These are phyloP conservation scores for Breynia disticha DNA, from an alignment of 441 rosid species.

Conservation along the genomic window DNA sequence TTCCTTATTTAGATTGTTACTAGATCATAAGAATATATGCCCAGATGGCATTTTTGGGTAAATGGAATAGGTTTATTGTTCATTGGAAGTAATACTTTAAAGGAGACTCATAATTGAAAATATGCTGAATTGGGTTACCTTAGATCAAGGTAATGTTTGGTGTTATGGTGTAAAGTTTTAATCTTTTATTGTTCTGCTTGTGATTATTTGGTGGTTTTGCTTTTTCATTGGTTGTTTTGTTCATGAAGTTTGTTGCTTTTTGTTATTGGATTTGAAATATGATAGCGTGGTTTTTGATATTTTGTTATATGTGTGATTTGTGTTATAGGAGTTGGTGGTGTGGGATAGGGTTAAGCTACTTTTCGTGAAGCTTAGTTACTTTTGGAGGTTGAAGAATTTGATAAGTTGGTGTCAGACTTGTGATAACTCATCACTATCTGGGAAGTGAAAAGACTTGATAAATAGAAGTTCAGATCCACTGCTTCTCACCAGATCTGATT, in stretches of 20 bases:
- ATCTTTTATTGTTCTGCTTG: slow-evolving; percentile 35
- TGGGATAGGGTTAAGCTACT: slow-evolving; percentile 20
- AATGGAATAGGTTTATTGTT: neutral
- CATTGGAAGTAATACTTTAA: slow-evolving; percentile 7
- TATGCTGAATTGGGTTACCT: slow-evolving; percentile 33
- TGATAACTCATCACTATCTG: slow-evolving; percentile 12
- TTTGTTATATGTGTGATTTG: slow-evolving; percentile 12
- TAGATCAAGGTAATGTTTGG: slow-evolving; percentile 39
- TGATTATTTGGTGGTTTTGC: slow-evolving; percentile 29
- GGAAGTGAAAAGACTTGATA: slow-evolving; percentile 8
- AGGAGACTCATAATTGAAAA: slow-evolving; percentile 10
- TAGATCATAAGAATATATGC: neutral
- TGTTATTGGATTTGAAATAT: slow-evolving; percentile 23
- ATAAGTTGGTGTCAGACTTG: slow-evolving; percentile 13
- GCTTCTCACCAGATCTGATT: slow-evolving; percentile 39
- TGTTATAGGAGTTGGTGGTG: slow-evolving; percentile 28
- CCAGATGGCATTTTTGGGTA: neutral
- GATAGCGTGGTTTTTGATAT: slow-evolving; percentile 26
- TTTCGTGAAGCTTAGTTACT: slow-evolving; percentile 10
- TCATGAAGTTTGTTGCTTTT: slow-evolving; percentile 27
- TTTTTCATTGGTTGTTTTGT: slow-evolving; percentile 26
- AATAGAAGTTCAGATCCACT: slow-evolving; percentile 29
- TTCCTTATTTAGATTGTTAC: neutral
- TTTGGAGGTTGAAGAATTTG: slow-evolving; percentile 19
- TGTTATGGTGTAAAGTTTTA: slow-evolving; percentile 23